These are phyloP conservation scores for Chytridiales sp. DNA, from an alignment of 371 early-diverging fungal genomes.

Conservation along the genomic window DNA sequence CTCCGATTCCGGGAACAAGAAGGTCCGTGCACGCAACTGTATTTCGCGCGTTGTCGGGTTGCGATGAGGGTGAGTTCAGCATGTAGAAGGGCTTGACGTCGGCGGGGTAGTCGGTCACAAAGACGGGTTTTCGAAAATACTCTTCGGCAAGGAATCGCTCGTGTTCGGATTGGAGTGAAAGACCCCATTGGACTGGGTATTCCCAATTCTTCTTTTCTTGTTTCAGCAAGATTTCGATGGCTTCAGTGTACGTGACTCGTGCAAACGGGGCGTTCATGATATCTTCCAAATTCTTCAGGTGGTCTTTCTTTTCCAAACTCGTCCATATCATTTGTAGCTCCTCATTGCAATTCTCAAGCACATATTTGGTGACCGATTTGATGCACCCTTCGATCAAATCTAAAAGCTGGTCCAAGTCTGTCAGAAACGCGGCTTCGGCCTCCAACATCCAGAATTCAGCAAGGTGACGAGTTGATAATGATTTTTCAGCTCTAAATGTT, in stretches of 20 bases:
- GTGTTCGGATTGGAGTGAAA: slow-evolving; percentile 81
- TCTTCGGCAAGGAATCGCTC: slow-evolving; percentile 77
- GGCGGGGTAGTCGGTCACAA: slow-evolving; percentile 88
- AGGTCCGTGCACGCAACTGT: slow-evolving; percentile 89
- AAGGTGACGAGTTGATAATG: slow-evolving; percentile 79
- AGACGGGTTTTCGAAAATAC: slow-evolving; percentile 75
- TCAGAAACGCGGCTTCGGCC: slow-evolving; percentile 81
- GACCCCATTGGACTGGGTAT: slow-evolving; percentile 74
- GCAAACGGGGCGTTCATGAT: slow-evolving; percentile 54
- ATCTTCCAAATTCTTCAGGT: slow-evolving; percentile 29
- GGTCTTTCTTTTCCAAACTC: slow-evolving; percentile 41
- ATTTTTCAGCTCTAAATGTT: slow-evolving; percentile 86
- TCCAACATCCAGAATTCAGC: slow-evolving; percentile 97
- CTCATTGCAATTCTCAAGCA: slow-evolving; percentile 52
- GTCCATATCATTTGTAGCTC: slow-evolving; percentile 44
- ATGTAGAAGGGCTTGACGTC: slow-evolving; percentile 90
- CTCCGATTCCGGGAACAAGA: slow-evolving; percentile 85
- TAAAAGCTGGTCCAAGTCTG: slow-evolving; percentile 37
- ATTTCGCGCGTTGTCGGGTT: slow-evolving; percentile 8
- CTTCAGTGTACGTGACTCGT: slow-evolving; percentile 80
- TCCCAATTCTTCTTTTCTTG: slow-evolving; percentile 46
- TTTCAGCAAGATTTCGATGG: slow-evolving; percentile 67
- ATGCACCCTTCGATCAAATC: slow-evolving; percentile 50
- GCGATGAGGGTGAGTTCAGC: slow-evolving; percentile 42
- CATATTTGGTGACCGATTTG: slow-evolving; percentile 37